Base-by-base conservation (phyloP, 495 filamentous ascomycete species). In the Apiosordaria backusii region DNA sequence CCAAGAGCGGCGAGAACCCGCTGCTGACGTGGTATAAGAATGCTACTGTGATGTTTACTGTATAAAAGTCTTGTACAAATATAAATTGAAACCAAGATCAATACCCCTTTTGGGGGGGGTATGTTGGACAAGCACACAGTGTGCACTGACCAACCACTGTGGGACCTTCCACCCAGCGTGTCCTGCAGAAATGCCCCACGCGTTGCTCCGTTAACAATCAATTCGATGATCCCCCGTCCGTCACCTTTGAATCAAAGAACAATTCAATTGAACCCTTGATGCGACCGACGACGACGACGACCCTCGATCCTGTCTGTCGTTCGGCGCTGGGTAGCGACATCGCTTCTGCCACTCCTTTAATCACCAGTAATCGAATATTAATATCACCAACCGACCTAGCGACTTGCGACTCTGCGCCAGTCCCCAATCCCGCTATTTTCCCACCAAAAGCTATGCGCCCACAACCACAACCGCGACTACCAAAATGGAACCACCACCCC, bases 21-120 rank as follows among this genome's bases (percentile, higher is more conserved):
- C 74, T 98, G 76, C 68, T 99, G 75, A 89, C 78, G 65, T 98
- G 94, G 93, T 99, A 97, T 75, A 90, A 91, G 79, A 97, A 96
- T 78, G 91, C 91, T 68, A 93, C 88, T 74, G 88, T 97, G 76
- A 83, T 97, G 85, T 88, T 88, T 64, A 96, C 91, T 65, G 86
- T 96, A 83, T 79, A 72, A 74, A n/a, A 64, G 45, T 29, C 3
- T 21, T 21, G 55, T 50, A 59, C 1, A 23, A 63, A 70, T 52
- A 63, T 16, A 63, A 53, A 45, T 35, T 3, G 22, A 29, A 4
- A 7, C 1, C 21, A 66, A 66, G 54, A 6, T 45, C 63, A 59
- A 29, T 5, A 50, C 53, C 53, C 22, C 63, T 50, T 0, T 29
- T 29, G 3, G 27, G 9, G 35, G 35, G 35, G 35, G 6, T 2